phyloP scores from a whole-genome alignment of 163 green algal genomes.

The Trebouxiophyceae sp. region DNA sequence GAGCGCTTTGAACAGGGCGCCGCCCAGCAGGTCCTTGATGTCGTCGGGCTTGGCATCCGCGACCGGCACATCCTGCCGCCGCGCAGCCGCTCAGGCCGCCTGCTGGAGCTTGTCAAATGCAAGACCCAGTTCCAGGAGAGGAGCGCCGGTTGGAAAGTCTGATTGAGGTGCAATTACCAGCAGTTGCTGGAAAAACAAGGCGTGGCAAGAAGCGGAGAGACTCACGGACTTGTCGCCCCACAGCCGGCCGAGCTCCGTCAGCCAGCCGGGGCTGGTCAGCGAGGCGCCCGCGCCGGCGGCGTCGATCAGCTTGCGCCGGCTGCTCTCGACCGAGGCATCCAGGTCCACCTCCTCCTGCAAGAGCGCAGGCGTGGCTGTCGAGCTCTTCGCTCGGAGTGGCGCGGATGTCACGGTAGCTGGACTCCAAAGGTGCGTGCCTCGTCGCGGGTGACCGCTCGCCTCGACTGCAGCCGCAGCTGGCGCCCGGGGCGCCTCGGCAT shows the following conservation, averaged over 20 bases:
- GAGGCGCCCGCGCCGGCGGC: constrained; percentile 67
- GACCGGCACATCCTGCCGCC: constrained; percentile 78
- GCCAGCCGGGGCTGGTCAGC: constrained; percentile 74
- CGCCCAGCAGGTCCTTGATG: constrained; percentile 92
- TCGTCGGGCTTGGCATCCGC: constrained; percentile 92
- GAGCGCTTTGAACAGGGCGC: constrained; percentile 88
- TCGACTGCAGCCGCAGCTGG: too few relatives aligned
- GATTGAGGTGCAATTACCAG: too few relatives aligned
- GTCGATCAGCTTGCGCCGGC: constrained; percentile 60
- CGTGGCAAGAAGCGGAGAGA: too few relatives aligned
- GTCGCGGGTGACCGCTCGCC: too few relatives aligned
- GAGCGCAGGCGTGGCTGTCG: not conserved
- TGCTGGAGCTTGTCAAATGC: too few relatives aligned
- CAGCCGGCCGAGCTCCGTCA: constrained; percentile 84
- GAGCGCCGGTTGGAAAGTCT: too few relatives aligned
- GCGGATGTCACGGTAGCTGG: not conserved
- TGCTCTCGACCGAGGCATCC: constrained; percentile 26
- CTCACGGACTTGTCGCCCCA: constrained; percentile 84
- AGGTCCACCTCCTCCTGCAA: constrained; percentile 16
- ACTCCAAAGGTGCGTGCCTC: too few relatives aligned
- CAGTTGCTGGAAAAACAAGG: too few relatives aligned
- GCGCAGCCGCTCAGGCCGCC: too few relatives aligned
- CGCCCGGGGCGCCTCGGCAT: too few relatives aligned
- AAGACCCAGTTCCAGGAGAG: too few relatives aligned
- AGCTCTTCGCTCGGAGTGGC: not conserved